phyloP scores from a whole-genome alignment of 306 rosid species.

The Lagenaria siceraria region DNA sequence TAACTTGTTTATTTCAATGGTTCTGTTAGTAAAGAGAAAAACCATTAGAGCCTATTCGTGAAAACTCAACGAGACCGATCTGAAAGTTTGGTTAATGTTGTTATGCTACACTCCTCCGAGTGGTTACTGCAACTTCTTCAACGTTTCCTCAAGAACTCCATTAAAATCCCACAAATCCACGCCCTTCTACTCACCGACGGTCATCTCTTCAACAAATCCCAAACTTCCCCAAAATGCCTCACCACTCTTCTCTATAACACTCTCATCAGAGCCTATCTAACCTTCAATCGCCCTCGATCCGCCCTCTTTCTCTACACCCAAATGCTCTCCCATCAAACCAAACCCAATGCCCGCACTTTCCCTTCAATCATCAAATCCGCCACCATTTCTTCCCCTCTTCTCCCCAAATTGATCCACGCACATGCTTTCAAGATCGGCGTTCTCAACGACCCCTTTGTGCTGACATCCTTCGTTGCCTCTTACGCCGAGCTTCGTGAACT shows the following conservation, averaged over 20 bases:
- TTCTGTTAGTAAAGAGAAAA: too few relatives aligned
- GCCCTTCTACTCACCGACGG: conserved; percentile 35
- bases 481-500: conserved; percentile 19
- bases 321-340: conserved; percentile 44
- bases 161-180: conserved; percentile 48
- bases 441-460: conserved; percentile 39
- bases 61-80: too few relatives aligned
- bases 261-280: conserved; percentile 42
- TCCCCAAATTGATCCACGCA: conserved; percentile 33
- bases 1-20: too few relatives aligned
- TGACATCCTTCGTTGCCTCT: conserved; percentile 35
- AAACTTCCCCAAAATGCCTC: conserved; percentile 35
- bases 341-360: conserved; percentile 59
- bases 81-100: background rate
- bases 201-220: conserved; percentile 22
- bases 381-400: conserved; percentile 3
- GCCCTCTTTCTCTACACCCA: conserved; percentile 43
- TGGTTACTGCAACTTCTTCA: conserved; percentile 55
- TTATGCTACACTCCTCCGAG: conserved; percentile 24
- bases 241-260: conserved; percentile 54
- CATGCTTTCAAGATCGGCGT: conserved; percentile 47
- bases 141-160: conserved; percentile 19
- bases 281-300: conserved; percentile 19
- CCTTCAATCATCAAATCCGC: conserved; percentile 51
- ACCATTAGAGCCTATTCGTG: too few relatives aligned